Percentiles rank a stretch among this genome's conserved stretches.
Conservation (phyloP, 2,329 filamentous ascomycete species). For the Fusarium mexicanum region DNA sequence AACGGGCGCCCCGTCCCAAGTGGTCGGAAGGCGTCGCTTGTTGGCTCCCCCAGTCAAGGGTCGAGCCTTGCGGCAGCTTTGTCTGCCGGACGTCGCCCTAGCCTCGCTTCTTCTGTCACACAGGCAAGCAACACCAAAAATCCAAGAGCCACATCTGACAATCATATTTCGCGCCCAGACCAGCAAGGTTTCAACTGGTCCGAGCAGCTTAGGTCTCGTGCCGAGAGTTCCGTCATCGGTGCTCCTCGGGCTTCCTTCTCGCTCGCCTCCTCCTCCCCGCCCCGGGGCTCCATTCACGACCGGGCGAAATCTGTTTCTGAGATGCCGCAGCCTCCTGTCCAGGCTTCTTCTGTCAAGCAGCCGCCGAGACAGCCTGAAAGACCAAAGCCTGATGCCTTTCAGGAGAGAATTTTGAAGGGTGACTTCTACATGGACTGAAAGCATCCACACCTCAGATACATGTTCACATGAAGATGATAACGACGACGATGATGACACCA, state of each 20-base stretch:
- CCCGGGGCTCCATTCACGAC: constrained; percentile 61
- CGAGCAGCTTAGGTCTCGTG: constrained; percentile 91
- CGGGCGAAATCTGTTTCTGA: constrained; percentile 76
- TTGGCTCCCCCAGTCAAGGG: constrained; percentile 39
- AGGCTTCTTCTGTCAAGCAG: constrained; percentile 56
- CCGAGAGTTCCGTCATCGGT: constrained; percentile 78
- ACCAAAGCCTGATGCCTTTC: constrained; percentile 89
- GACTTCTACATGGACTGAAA: constrained; percentile 96
- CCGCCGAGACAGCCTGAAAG: constrained; percentile 53
- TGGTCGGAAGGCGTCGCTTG: constrained; percentile 45
- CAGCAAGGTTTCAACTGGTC: constrained; percentile 94
- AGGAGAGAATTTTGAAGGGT: constrained; percentile 96
- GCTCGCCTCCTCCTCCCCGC: constrained; percentile 58
- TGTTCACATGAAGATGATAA: constrained; percentile 27
- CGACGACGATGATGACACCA: constrained; percentile 36
- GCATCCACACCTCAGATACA: not conserved
- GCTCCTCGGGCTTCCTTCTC: constrained; percentile 67
- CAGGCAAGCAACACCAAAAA: constrained; percentile 69
- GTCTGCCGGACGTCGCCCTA: constrained; percentile 51
- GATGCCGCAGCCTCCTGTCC: constrained; percentile 66
- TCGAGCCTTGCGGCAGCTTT: constrained; percentile 48
- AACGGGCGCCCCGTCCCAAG: constrained; percentile 47
- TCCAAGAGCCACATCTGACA: constrained; percentile 72
- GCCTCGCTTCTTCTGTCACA: constrained; percentile 48
- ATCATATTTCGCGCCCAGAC: constrained; percentile 71